phyloP scores from a whole-genome alignment of 2,329 filamentous ascomycete species.

The Fusarium graminum region DNA sequence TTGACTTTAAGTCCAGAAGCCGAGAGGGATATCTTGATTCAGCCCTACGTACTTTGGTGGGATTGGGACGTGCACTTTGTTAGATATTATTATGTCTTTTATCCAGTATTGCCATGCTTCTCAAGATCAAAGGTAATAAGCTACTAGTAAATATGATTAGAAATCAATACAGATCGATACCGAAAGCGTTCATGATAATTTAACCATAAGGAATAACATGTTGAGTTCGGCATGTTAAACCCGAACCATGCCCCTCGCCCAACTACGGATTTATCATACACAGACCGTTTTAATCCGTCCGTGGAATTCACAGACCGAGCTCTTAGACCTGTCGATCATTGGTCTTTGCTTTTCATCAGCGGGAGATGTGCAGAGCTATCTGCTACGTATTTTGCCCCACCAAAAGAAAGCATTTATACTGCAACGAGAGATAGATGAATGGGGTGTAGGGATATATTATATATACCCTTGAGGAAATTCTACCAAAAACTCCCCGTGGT shows the following conservation, averaged over 20 bases:
- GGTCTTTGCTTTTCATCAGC: background rate
- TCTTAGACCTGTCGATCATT: background rate
- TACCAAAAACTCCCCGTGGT: background rate
- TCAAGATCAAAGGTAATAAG: background rate
- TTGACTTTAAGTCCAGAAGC: conserved; percentile 38
- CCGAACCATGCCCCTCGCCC: background rate
- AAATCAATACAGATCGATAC: background rate
- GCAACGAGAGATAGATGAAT: background rate
- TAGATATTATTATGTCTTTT: too few species aligned
- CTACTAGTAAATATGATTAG: background rate
- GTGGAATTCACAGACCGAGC: background rate
- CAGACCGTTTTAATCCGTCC: background rate
- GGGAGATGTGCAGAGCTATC: background rate
- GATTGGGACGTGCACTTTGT: background rate
- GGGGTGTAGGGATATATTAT: background rate
- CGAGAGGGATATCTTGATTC: conserved; percentile 20
- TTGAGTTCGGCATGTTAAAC: background rate
- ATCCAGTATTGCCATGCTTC: too few species aligned
- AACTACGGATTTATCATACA: background rate
- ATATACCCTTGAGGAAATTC: background rate
- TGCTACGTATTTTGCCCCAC: background rate
- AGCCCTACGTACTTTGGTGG: conserved; percentile 18
- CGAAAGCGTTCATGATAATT: background rate
- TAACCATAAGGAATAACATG: background rate
- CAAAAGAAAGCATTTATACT: background rate